Percentiles rank a stretch among this genome's conserved stretches.
Evolutionary conservation across 495 filamentous ascomycete species (phyloP).

Genomic region (Delitschia confertaspora): DNA sequence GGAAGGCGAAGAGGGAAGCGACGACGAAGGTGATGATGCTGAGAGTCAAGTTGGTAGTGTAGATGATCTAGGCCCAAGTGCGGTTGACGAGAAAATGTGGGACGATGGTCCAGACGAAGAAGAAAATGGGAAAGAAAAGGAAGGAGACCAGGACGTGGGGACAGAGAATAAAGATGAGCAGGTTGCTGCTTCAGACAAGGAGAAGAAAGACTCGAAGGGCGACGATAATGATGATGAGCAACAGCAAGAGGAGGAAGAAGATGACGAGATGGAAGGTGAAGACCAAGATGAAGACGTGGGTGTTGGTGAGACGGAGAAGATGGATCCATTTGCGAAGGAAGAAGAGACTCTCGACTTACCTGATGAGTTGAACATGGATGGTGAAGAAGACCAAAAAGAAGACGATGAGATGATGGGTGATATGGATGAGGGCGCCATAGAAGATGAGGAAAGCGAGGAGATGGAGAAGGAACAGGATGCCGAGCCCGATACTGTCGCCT

Average conservation of each 20-base stretch:
- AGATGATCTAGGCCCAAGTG: slow-evolving; percentile 75
- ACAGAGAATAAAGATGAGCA: slow-evolving; percentile 38
- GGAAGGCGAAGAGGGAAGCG: slow-evolving; percentile 39
- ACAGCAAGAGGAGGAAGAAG: slow-evolving; percentile 47
- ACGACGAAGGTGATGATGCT: slow-evolving; percentile 53
- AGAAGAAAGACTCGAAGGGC: slow-evolving; percentile 39
- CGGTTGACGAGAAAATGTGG: slow-evolving; percentile 98
- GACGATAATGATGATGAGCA: slow-evolving; percentile 44
- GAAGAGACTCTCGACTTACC: slow-evolving; percentile 56
- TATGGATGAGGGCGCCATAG: slow-evolving; percentile 63
- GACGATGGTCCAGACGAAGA: slow-evolving; percentile 73
- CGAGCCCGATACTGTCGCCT: slow-evolving; percentile 16
- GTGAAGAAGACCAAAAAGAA: slow-evolving; percentile 33
- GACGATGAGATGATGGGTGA: slow-evolving; percentile 19
- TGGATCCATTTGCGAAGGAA: slow-evolving; percentile 66
- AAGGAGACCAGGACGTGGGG: slow-evolving; percentile 55
- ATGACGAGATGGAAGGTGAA: slow-evolving; percentile 49
- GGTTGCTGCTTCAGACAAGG: slow-evolving; percentile 33
- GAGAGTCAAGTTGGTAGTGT: slow-evolving; percentile 87
- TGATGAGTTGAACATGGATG: slow-evolving; percentile 63
- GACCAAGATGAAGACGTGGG: slow-evolving; percentile 55
- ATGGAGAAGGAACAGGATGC: slow-evolving; percentile 20
- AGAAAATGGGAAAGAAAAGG: slow-evolving; percentile 60
- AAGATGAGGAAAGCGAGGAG: slow-evolving; percentile 42
- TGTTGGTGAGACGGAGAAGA: slow-evolving; percentile 52